Percentiles rank a stretch among this genome's conserved stretches.
Conservation (phyloP, 225 moss, liverwort and hornwort species). For the Straminergon stramineum region DNA sequence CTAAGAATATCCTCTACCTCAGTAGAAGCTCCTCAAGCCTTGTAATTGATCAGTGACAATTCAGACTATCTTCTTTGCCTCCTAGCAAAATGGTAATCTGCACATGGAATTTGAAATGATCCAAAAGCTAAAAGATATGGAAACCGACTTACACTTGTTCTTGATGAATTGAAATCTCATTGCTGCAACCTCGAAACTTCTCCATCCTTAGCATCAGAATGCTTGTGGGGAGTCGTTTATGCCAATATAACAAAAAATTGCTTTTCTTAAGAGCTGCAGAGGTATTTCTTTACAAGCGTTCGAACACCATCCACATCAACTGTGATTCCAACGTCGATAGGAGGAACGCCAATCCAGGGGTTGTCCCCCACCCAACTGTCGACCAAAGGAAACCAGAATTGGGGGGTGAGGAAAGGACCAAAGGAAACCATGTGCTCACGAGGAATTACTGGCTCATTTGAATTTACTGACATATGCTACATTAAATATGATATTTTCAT, state of each 20-base stretch:
- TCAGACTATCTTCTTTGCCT: background rate
- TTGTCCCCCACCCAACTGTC: conserved; percentile 64
- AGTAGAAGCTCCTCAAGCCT: background rate
- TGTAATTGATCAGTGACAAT: background rate
- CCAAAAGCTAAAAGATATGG: background rate
- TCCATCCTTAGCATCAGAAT: background rate
- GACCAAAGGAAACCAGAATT: background rate
- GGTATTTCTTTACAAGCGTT: conserved; percentile 49
- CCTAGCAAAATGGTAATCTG: background rate
- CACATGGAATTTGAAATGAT: background rate
- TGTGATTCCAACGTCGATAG: conserved; percentile 60
- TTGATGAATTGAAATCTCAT: background rate
- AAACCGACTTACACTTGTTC: background rate
- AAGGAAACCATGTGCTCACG: background rate
- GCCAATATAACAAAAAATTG: background rate
- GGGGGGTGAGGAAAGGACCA: background rate
- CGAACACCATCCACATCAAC: conserved; percentile 61
- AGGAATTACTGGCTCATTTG: background rate
- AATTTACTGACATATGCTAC: background rate
- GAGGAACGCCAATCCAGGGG: conserved; percentile 51
- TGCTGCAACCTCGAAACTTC: background rate
- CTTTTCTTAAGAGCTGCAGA: conserved; percentile 33
- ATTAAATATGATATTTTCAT: background rate
- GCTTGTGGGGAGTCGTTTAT: background rate
- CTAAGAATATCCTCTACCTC: background rate